phyloP scores from a whole-genome alignment of 345 rosid genomes.

The Arabidopsis suecica region DNA sequence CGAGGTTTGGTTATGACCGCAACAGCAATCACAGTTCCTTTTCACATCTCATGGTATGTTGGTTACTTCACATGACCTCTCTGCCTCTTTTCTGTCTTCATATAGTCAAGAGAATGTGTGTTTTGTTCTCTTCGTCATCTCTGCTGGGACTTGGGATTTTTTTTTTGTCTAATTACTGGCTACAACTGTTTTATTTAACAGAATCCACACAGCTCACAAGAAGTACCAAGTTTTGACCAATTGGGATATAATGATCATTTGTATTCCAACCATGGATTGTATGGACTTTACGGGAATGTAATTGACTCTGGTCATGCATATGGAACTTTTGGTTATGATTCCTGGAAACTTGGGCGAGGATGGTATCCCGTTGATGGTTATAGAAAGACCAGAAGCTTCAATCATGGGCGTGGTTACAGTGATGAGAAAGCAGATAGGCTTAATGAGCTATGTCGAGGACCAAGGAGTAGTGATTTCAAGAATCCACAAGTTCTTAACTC shows the following conservation, averaged over 20 bases:
- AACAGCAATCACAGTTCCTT: constrained; percentile 45
- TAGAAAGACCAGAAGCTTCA: constrained; percentile 56
- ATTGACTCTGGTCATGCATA: constrained; percentile 54
- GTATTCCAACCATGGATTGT: constrained; percentile 58
- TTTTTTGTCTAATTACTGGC: background rate
- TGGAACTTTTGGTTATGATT: constrained; percentile 63
- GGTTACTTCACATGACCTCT: background rate
- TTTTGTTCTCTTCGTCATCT: background rate
- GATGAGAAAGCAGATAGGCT: constrained; percentile 74
- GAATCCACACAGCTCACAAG: constrained; percentile 57
- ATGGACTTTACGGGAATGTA: constrained; percentile 61
- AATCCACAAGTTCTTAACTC: constrained; percentile 51
- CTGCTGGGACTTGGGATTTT: constrained; percentile 2
- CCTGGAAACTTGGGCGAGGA: constrained; percentile 64
- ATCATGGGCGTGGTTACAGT: constrained; percentile 48
- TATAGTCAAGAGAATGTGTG: background rate
- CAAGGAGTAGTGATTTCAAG: constrained; percentile 63
- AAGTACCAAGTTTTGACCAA: constrained; percentile 51
- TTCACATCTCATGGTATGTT: constrained; percentile 59
- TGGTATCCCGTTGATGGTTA: constrained; percentile 68
- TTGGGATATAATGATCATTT: constrained; percentile 56
- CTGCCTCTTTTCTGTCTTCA: constrained; percentile 13
- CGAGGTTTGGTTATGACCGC: constrained; percentile 54
- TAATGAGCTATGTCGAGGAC: constrained; percentile 82
- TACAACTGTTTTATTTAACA: constrained; percentile 26